Base-by-base conservation (phyloP, 495 filamentous ascomycete species). In the Glonium stellatum region DNA sequence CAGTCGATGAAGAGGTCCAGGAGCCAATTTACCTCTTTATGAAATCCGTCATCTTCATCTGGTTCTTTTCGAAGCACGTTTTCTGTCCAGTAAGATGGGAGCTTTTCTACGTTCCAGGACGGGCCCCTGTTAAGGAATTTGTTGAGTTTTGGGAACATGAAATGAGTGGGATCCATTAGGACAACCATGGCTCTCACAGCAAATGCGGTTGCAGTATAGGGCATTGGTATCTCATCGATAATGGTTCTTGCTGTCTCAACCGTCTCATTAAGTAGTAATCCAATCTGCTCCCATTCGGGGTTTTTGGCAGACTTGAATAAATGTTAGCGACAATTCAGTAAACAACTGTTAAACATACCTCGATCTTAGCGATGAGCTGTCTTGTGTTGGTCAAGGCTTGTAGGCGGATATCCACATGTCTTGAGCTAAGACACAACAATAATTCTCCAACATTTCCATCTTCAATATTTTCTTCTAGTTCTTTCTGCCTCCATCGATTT, bases 91-190 rank as follows among this genome's bases (percentile, higher is more conserved):
- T 84, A 83, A 5, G 78, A 77, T 0, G 90, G 92, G 51, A 96
- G 76, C 69, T 85, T 87, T 42, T 84, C 79, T 18, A 87, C 61
- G 23, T 83, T 79, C 87, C 92, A 95, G 9, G 76, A 68, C 1
- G 93, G 92, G 0, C 83, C 79, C 50, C 82, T 83, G 41, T 87
- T 85, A 47, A 98, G 81, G 70, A 92, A 92, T 22, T 79, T 78
- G 76, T 96, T 96, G 76, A 92, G 75, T 67, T 95, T 95, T 31
- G 83, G 80, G 67, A 96, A 98, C 39, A 97, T 79, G 60, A 83
- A 84, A 66, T 96, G 88, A 46, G 87, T 76, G 9, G 93, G 92
- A 60, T 92, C 84, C 1, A 76, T 77, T 23, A 95, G 73, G 19
- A 96, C 82, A 1, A 78, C 69, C 9, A 91, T 74, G 15, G 83